Evolutionary conservation across 179 eudicot species (phyloP).

Genomic region (Spergularia azorica): DNA sequence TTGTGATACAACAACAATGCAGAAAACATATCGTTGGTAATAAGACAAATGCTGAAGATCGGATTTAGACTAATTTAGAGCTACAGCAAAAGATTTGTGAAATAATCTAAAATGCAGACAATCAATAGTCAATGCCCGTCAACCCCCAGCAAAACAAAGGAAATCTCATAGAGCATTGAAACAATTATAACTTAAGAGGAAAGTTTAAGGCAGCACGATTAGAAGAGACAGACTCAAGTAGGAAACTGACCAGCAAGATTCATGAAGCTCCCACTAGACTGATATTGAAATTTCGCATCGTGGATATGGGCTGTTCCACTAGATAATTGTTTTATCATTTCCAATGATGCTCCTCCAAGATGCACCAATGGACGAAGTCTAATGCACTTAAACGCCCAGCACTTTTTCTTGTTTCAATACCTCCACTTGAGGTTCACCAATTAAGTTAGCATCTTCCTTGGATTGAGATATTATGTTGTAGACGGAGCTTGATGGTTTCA

Average conservation of each 20-base stretch:
- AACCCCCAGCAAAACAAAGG: no score
- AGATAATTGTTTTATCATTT: background rate
- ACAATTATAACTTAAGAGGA: no score
- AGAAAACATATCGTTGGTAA: no score
- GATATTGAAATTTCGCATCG: background rate
- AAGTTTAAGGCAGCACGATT: no score
- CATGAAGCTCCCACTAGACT: background rate
- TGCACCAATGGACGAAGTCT: background rate
- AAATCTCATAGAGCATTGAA: no score
- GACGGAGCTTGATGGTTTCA: conserved; percentile 40
- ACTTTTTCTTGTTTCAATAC: background rate
- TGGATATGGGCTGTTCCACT: background rate
- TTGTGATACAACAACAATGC: no score
- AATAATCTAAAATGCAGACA: no score
- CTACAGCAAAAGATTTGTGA: no score
- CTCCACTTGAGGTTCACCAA: conserved; percentile 5
- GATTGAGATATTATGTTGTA: conserved; percentile 37
- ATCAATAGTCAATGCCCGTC: no score
- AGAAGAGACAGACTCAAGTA: no score
- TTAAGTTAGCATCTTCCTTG: conserved; percentile 19
- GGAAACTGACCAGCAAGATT: conserved; percentile 16
- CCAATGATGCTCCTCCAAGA: background rate
- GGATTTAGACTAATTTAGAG: no score
- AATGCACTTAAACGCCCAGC: background rate
- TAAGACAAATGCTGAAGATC: no score